Conservation (phyloP, 345 rosid genomes). For the Melaleuca quinquenervia region DNA sequence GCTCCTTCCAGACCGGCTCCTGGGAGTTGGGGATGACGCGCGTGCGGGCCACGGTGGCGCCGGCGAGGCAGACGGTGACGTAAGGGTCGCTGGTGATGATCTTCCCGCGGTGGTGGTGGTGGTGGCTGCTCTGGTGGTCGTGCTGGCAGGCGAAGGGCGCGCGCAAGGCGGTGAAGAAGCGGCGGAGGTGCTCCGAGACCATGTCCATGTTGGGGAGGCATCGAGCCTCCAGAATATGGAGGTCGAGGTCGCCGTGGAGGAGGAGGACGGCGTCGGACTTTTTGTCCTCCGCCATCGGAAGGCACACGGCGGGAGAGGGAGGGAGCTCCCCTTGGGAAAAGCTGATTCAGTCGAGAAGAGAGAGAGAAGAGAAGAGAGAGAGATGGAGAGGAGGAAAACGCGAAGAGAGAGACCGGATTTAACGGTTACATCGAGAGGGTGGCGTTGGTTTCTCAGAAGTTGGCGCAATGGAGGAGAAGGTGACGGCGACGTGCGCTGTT, state of each 20-base stretch:
- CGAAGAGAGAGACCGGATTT: neutral
- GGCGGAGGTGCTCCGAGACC: conserved; percentile 44
- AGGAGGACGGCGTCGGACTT: neutral
- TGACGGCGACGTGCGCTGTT: neutral
- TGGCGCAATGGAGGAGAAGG: neutral
- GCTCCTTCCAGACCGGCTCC: conserved; percentile 64
- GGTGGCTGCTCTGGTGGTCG: neutral
- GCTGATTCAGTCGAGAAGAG: neutral
- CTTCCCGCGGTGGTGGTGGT: conserved; percentile 11
- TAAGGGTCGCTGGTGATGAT: conserved; percentile 86
- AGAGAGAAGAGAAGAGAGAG: neutral
- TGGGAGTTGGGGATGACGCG: conserved; percentile 60
- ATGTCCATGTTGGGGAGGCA: conserved; percentile 80
- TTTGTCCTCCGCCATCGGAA: conserved; percentile 20
- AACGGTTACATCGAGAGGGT: neutral
- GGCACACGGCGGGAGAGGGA: neutral
- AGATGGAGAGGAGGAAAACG: neutral
- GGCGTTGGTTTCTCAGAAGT: neutral
- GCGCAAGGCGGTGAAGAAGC: conserved; percentile 30
- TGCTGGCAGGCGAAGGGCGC: conserved; percentile 7
- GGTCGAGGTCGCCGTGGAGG: conserved; percentile 74
- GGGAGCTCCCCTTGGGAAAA: neutral
- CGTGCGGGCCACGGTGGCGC: conserved; percentile 80
- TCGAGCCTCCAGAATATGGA: conserved; percentile 63
- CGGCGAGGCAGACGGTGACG: conserved; percentile 60